Base-by-base conservation (phyloP, 768 basidiomycete genomes). In the Dendrothele bispora region DNA sequence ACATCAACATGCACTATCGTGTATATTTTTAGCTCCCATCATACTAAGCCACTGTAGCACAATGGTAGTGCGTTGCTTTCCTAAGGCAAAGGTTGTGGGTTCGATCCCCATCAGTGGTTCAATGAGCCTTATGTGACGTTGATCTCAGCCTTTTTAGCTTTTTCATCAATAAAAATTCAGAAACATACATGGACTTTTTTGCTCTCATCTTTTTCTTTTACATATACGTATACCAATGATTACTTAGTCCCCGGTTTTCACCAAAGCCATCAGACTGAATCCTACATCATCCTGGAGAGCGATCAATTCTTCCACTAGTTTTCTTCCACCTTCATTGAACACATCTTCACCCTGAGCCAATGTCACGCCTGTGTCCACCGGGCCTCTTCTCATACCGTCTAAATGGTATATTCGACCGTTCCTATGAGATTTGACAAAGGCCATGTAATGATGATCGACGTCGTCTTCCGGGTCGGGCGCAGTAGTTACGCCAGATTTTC, bases 301-400 rank as follows among this genome's bases (percentile, higher is more conserved):
- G 24, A 65, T 53, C 41, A 54, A 63, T 15, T 57, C 50, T 42
- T 52, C 60, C 25, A 66, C 46, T 20, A 63, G 39, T 27, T 49
- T 43, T 28, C 59, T 50, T 3, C 53, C 58, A 30, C 8, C 27
- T 14, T 55, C 56, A 27, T 48, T 44, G 15, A 60, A 49, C 26
- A 67, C 38, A 40, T 66, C 65, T 14, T 62, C 55, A 14, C 61
- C 64, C 12, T 44, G 54, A 8, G 50, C 47, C 27, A 57, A 20
- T 21, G 42, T 38, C 2, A 50, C 40, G 5, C 61, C 61, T 18
- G 56, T 58, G 38, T 71, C 60, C 11, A 66, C 39, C 0, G 67
- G 67, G 6, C 68, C 69, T 41, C 66, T 67, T 44, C 52, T 57
- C 42, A 44, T 49, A 15, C 69, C 69, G 43, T 69, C 64, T 59